Evolutionary conservation across 345 rosid species (phyloP).

Genomic region (Fremontodendron californicum): DNA sequence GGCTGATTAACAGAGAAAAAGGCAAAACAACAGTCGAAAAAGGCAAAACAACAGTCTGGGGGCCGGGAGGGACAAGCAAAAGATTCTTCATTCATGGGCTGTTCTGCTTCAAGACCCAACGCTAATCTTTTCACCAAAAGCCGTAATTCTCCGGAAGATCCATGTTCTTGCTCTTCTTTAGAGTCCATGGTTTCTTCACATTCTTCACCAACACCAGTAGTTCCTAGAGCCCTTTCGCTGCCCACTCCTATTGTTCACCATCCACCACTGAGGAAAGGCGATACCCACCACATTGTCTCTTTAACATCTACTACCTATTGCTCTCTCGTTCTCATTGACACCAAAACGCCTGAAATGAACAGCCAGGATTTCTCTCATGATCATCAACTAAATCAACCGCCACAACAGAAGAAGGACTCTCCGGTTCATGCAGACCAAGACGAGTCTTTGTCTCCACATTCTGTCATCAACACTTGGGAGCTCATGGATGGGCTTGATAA

Average conservation of each 20-base stretch:
- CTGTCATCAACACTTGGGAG: conserved; percentile 93
- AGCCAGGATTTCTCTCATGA: conserved; percentile 22
- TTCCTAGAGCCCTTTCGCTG: conserved; percentile 54
- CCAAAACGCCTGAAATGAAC: conserved; percentile 6
- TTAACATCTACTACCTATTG: conserved; percentile 84
- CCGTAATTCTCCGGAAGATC: conserved; percentile 13
- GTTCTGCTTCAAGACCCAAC: conserved; percentile 56
- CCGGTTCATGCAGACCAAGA: conserved; percentile 17
- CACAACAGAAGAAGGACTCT: conserved; percentile 5
- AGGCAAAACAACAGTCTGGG: not conserved
- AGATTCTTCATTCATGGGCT: conserved; percentile 55
- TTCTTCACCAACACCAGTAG: conserved; percentile 32
- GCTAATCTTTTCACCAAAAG: conserved; percentile 14
- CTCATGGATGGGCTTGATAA: conserved; percentile 93
- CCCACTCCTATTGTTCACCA: conserved; percentile 77
- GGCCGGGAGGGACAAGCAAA: not conserved
- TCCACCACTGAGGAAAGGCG: conserved; percentile 82
- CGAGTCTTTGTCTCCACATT: conserved; percentile 55
- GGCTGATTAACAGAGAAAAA: not conserved
- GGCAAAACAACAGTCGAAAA: no score
- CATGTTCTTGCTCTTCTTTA: conserved; percentile 20
- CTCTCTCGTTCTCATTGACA: conserved; percentile 57
- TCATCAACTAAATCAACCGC: conserved; percentile 19
- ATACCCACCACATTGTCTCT: conserved; percentile 81
- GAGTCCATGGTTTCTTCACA: conserved; percentile 25